phyloP scores from a whole-genome alignment of 306 rosid species.

The Acmispon strigosus region DNA sequence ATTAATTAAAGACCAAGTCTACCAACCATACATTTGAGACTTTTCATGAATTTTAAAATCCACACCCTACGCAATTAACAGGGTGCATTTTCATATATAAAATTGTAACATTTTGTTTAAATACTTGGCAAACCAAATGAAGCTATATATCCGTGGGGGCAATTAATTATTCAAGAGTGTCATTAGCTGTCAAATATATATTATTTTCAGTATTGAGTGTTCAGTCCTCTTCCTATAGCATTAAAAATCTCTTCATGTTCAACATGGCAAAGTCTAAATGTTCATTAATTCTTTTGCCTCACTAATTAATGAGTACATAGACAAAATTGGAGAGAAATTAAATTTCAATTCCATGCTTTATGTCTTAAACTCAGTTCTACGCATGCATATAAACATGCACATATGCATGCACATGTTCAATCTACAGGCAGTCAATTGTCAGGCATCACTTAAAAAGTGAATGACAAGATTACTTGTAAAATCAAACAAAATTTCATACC shows the following conservation, averaged over 20 bases:
- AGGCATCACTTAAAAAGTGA: conserved; percentile 16
- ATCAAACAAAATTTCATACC: not conserved
- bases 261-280: not conserved
- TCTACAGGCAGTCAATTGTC: conserved; percentile 11
- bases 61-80: too few relatives aligned
- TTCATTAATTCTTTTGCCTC: not conserved
- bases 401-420: not conserved
- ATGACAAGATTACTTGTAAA: conserved; percentile 16
- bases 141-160: too few relatives aligned
- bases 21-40: too few relatives aligned
- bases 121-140: too few relatives aligned
- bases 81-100: too few relatives aligned
- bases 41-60: too few relatives aligned
- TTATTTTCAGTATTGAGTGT: too few relatives aligned
- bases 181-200: too few relatives aligned
- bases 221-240: too few relatives aligned
- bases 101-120: too few relatives aligned
- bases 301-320: not conserved
- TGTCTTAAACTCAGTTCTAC: conserved; percentile 4
- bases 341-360: not conserved
- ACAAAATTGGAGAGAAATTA: not conserved
- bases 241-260: not conserved
- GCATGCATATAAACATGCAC: conserved; percentile 32
- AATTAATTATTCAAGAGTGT: too few relatives aligned
- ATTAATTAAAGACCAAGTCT: too few relatives aligned